phyloP scores from a whole-genome alignment of 176 grass and related monocot species.

The Pontederia crassipes region DNA sequence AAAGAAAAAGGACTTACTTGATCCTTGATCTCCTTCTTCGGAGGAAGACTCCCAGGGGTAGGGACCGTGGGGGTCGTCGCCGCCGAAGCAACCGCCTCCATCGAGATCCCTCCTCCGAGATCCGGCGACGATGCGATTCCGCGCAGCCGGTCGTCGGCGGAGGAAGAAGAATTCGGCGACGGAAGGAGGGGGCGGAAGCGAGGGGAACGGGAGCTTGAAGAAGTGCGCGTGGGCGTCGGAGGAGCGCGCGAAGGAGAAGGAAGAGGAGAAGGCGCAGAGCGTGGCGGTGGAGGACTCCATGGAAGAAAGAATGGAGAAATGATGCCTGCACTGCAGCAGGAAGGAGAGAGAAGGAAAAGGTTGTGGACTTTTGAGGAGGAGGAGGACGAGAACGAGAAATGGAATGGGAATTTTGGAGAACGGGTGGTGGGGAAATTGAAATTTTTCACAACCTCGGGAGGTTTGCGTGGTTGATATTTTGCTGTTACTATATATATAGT shows the following conservation, averaged over 20 bases:
- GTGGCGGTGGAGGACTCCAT: constrained; percentile 17
- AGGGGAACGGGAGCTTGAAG: not conserved
- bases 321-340: constrained; percentile 12
- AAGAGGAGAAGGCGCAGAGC: constrained; percentile 15
- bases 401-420: not conserved
- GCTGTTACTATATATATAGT: too few species aligned
- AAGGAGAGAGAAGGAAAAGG: constrained; percentile 39
- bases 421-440: constrained; percentile 1
- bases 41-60: constrained; percentile 84
- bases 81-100: constrained; percentile 26
- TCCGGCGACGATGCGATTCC: constrained; percentile 14
- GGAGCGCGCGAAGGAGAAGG: constrained; percentile 17
- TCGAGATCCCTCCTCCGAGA: constrained; percentile 41
- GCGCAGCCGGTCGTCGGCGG: constrained; percentile 9
- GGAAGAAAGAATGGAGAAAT: constrained; percentile 26
- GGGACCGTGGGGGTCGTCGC: constrained; percentile 66
- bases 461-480: constrained; percentile 5
- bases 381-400: not conserved
- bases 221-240: constrained; percentile 16
- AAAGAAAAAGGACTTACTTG: constrained; percentile 10
- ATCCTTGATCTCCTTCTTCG: not conserved
- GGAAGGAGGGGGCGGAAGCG: constrained; percentile 8
- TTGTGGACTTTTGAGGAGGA: constrained; percentile 20
- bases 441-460: not conserved
- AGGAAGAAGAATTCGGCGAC: constrained; percentile 3